phyloP scores from a whole-genome alignment of 306 rosid species.

The Cicer yamashitae region DNA sequence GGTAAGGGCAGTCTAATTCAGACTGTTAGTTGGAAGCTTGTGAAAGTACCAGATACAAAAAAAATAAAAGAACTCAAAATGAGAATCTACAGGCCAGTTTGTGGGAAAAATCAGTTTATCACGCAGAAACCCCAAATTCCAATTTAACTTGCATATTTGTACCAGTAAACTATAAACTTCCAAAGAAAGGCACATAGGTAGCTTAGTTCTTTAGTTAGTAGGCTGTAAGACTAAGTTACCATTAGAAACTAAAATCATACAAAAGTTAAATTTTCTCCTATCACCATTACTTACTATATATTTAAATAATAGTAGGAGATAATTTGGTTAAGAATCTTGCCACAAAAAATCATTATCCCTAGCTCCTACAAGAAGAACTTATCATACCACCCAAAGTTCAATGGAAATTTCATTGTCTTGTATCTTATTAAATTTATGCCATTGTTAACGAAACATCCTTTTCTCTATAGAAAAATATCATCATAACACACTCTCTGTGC shows the following conservation, averaged over 20 bases:
- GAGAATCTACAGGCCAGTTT: background rate
- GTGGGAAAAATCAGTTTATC: background rate
- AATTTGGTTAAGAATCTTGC: background rate
- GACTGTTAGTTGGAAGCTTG: background rate
- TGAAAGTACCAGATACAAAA: background rate
- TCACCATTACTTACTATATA: background rate
- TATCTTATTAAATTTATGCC: background rate
- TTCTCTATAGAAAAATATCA: background rate
- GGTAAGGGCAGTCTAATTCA: background rate
- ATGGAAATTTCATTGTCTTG: background rate
- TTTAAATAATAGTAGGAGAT: background rate
- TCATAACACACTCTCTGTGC: background rate
- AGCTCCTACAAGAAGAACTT: background rate
- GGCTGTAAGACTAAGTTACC: background rate
- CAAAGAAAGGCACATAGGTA: background rate
- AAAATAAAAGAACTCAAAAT: background rate
- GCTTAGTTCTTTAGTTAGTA: background rate
- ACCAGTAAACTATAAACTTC: background rate
- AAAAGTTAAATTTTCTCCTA: background rate
- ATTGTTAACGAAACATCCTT: background rate
- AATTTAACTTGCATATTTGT: background rate
- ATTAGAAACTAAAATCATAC: slow-evolving; percentile 2
- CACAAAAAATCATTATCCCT: background rate
- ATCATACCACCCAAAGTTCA: slow-evolving; percentile 3
- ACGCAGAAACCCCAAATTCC: background rate